These are phyloP conservation scores for Mercurialis annua DNA, from an alignment of 345 rosid genomes.

Conservation along the genomic window DNA sequence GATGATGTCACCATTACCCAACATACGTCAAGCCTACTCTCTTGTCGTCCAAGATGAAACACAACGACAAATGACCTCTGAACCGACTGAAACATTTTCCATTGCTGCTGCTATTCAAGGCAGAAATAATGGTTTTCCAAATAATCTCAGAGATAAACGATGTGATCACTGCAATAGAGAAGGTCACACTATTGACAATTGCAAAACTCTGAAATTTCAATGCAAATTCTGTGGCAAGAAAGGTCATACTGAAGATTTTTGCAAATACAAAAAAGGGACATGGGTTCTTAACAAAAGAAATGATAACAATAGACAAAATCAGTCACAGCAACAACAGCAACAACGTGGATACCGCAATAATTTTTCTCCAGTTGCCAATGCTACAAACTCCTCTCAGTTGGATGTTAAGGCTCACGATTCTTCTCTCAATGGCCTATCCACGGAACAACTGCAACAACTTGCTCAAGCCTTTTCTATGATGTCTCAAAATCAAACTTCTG, in stretches of 20 bases:
- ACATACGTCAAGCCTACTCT: not conserved
- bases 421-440: not conserved
- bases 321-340: not conserved
- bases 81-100: not conserved
- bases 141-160: not conserved
- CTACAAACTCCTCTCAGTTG: not conserved
- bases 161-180: not conserved
- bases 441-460: not conserved
- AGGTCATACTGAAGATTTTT: not conserved
- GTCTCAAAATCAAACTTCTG: not conserved
- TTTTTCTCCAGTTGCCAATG: not conserved
- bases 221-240: not conserved
- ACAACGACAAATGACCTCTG: not conserved
- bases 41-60: not conserved
- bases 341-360: not conserved
- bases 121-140: rapidly evolving
- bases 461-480: not conserved
- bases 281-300: not conserved
- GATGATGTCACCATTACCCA: not conserved
- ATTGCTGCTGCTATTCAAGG: not conserved
- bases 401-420: not conserved
- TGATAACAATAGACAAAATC: too few relatives aligned
- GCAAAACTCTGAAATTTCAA: not conserved
- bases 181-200: constrained; percentile 5
- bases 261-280: not conserved